These are phyloP conservation scores for Cryptococcus sp. DNA, from an alignment of 1,284 basidiomycete species.

Conservation along the genomic window DNA sequence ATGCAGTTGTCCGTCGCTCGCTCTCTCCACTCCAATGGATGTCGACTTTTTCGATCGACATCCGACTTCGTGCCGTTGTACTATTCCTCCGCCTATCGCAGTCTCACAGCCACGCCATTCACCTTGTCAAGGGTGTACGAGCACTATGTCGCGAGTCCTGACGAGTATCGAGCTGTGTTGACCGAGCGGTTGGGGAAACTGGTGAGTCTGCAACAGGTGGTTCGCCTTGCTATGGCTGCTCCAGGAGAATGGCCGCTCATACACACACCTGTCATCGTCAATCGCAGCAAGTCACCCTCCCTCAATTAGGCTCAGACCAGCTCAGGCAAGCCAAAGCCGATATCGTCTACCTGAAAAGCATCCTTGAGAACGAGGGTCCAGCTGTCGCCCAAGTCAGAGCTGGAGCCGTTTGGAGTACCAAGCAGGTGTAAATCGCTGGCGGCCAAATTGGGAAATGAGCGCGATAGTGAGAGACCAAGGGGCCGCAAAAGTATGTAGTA, in stretches of 20 bases:
- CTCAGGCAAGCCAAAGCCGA: slow-evolving; percentile 28
- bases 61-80: too few relatives aligned
- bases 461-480: too few relatives aligned
- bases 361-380: slow-evolving; percentile 17
- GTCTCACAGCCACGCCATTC: slow-evolving; percentile 14
- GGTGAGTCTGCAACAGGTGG: slow-evolving; percentile 14
- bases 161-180: slow-evolving; percentile 13
- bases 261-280: slow-evolving; percentile 1
- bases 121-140: slow-evolving; percentile 16
- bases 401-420: slow-evolving; percentile 14
- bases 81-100: background rate
- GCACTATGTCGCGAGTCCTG: slow-evolving; percentile 15
- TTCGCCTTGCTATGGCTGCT: background rate
- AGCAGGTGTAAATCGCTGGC: background rate
- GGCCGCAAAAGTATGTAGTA: too few relatives aligned
- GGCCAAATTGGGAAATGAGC: too few relatives aligned
- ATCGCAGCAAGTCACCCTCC: slow-evolving; percentile 21
- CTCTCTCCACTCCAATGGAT: too few relatives aligned
- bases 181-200: slow-evolving; percentile 16
- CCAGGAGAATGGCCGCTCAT: background rate
- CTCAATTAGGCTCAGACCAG: slow-evolving; percentile 16
- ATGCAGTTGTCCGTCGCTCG: too few relatives aligned
- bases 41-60: too few relatives aligned
- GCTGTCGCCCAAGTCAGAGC: slow-evolving; percentile 22
- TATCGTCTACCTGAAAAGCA: slow-evolving; percentile 23